These are phyloP conservation scores for Xylaria multiplex DNA, from an alignment of 2,329 filamentous ascomycete species.

Conservation along the genomic window DNA sequence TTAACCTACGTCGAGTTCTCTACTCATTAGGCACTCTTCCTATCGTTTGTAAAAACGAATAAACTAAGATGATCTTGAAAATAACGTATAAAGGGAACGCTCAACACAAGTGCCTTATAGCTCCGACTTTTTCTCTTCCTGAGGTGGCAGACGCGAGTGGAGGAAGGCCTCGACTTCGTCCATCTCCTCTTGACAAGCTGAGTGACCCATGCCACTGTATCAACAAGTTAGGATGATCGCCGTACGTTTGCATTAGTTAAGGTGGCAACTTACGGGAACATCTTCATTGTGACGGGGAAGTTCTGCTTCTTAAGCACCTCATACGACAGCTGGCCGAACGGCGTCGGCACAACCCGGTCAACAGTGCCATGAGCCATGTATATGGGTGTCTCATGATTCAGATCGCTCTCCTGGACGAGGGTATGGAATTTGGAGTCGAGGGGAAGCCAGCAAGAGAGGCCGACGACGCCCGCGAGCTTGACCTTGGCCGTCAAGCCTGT, in stretches of 20 bases:
- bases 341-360: conserved; percentile 77
- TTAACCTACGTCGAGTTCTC: background rate
- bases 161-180: conserved; percentile 78
- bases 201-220: conserved; percentile 73
- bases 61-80: background rate
- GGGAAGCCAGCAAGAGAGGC: conserved; percentile 82
- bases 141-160: conserved; percentile 56
- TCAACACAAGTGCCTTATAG: conserved; percentile 40
- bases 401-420: conserved; percentile 62
- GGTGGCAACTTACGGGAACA: conserved; percentile 70
- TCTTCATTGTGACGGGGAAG: conserved; percentile 78
- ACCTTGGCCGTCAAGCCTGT: conserved; percentile 76
- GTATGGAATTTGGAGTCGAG: conserved; percentile 71
- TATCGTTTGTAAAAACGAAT: background rate
- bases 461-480: conserved; percentile 89
- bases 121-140: conserved; percentile 54
- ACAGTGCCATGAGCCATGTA: conserved; percentile 88
- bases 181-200: conserved; percentile 80
- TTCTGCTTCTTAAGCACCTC: conserved; percentile 75
- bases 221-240: conserved; percentile 22
- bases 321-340: conserved; percentile 74
- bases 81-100: background rate
- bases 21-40: background rate
- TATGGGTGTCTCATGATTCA: conserved; percentile 80
- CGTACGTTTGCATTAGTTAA: conserved; percentile 11